Evolutionary conservation across 2,329 filamentous ascomycete genomes (phyloP), one percentile per base, ranked within the genome.

Genomic region (Fusarium agapanthi): DNA sequence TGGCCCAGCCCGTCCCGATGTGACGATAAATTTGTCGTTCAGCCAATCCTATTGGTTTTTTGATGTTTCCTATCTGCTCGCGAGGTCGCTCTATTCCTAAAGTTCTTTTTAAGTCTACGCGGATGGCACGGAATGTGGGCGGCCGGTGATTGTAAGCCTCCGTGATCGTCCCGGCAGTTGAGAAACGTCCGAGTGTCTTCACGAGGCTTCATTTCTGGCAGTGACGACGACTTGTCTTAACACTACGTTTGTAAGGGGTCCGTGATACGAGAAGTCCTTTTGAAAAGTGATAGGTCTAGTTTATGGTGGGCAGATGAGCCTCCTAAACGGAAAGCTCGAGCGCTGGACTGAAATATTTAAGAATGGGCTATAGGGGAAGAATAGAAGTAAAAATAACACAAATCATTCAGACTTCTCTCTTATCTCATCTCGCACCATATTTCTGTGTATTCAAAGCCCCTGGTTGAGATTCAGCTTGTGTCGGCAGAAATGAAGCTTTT

Each of bases 111-210:
- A 24, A 51, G 34, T 6, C 10, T 32, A 37, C 54, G 28, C 7
- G 24, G n/a, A 66, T 18, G 28, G 15, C 3, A 2, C 60, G 63
- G 43, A 24, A 66, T 66, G 60, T 66, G 63, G 59, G 63, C 26
- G 37, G n/a, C 12, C 12, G 26, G 37, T 20, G 15, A 5, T 14
- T 15, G 24, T 24, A 24, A 10, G 11, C 10, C 18, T 32, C 20
- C 30, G 26, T 57, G 30, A 26, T 24, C n/a, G 10, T 50, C 22
- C 18, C n/a, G 38, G 58, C 20, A 35, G 24, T 34, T 32, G 8
- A 20, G 14, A 34, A 14, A n/a, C 15, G 9, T 7, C 34, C 11
- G 30, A 28, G 24, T 14, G 11, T 13, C 18, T 57, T 47, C 26
- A 47, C 44, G 44, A 28, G 26, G 13, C 44, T 47, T 47, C 30